A percentile compares a stretch with the other conserved stretches of the same genome.
Conservation (phyloP, 306 rosid species). For the Neltuma alba region DNA sequence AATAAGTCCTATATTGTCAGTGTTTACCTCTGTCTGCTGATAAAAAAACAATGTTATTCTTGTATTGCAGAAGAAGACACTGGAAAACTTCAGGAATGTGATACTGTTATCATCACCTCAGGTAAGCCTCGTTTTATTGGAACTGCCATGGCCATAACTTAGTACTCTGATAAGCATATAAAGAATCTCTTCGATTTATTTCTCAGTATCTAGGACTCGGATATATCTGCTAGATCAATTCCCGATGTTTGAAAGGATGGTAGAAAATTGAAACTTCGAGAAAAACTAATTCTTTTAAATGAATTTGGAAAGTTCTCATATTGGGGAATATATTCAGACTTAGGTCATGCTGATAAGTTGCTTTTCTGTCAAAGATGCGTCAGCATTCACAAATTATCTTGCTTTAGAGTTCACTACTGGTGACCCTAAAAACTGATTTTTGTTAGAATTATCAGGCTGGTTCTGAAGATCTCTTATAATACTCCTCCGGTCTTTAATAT, state of each 20-base stretch:
- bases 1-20: neutral
- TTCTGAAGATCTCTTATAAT: neutral
- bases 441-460: neutral
- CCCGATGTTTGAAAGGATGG: conserved; percentile 15
- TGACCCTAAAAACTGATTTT: conserved; percentile 15
- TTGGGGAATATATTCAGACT: neutral
- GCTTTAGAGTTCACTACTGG: conserved; percentile 9
- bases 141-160: neutral
- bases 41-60: conserved; percentile 10
- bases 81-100: conserved; percentile 49
- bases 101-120: conserved; percentile 59
- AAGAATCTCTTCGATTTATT: conserved; percentile 3
- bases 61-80: conserved; percentile 47
- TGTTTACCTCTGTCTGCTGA: neutral
- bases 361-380: neutral
- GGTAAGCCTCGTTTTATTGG: conserved; percentile 36
- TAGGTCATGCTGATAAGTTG: neutral
- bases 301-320: neutral
- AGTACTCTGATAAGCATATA: neutral
- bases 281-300: neutral
- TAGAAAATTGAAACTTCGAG: conserved; percentile 8
- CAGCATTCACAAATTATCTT: neutral
- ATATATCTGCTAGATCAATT: neutral
- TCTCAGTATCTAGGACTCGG: neutral
- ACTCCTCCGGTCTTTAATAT: too few species aligned